Evolutionary conservation across 192 early-diverging fungal genomes (phyloP).

Genomic region (Mortierella claussenii): DNA sequence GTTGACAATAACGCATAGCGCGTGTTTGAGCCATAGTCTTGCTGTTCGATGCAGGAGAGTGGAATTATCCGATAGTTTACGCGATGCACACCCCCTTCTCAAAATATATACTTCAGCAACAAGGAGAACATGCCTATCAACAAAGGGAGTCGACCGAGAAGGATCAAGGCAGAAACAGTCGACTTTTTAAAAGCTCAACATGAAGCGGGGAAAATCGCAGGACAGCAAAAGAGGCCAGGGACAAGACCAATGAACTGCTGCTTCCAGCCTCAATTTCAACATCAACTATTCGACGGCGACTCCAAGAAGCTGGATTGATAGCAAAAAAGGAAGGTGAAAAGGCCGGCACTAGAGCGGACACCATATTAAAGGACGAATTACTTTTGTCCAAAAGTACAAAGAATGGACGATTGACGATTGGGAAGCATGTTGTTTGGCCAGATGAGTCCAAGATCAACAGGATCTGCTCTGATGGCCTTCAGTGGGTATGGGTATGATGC

Average conservation of each 20-base stretch:
- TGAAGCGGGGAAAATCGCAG: neutral
- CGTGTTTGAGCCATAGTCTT: no score
- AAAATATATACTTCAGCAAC: no score
- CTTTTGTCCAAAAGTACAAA: conserved; percentile 3
- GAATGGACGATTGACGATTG: conserved; percentile 20
- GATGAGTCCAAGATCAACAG: conserved; percentile 25
- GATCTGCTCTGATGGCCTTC: conserved; percentile 24
- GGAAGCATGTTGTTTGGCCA: conserved; percentile 13
- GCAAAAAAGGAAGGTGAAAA: conserved; percentile 9
- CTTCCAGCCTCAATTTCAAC: conserved; percentile 6
- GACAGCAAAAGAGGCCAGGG: neutral
- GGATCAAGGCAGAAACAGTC: neutral
- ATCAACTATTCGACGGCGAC: conserved; percentile 2
- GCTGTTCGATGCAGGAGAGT: no score
- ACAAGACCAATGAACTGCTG: neutral
- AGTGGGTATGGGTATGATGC: conserved; percentile 27
- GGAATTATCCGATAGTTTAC: no score
- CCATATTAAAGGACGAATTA: neutral
- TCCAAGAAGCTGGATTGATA: conserved; percentile 8
- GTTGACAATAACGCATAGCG: no score
- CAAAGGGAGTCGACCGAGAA: conserved; percentile 13
- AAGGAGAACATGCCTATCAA: conserved; percentile 5
- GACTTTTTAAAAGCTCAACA: neutral
- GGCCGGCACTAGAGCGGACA: neutral
- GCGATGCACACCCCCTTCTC: no score